These are phyloP conservation scores for Penstemon davidsonii DNA, from an alignment of 257 asterid genomes.

Conservation along the genomic window DNA sequence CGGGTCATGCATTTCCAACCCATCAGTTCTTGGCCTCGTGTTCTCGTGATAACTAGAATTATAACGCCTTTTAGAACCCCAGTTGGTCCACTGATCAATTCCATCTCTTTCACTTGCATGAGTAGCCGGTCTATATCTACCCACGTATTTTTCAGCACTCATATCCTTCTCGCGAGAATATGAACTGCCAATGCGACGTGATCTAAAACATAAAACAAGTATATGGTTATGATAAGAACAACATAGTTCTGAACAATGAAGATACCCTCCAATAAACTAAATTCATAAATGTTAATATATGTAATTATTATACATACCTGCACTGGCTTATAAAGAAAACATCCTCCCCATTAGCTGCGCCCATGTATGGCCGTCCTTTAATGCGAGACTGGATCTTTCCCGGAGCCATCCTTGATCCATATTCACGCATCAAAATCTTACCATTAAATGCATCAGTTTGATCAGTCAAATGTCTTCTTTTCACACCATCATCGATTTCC, in stretches of 20 bases:
- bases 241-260: neutral
- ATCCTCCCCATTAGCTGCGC: constrained; percentile 38
- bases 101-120: constrained; percentile 47
- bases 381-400: constrained; percentile 53
- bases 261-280: neutral
- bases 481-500: constrained; percentile 34
- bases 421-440: constrained; percentile 37
- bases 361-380: constrained; percentile 50
- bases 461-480: constrained; percentile 38
- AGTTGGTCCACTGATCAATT: constrained; percentile 46
- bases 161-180: constrained; percentile 51
- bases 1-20: constrained; percentile 40
- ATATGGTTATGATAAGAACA: constrained; percentile 3
- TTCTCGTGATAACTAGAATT: constrained; percentile 41
- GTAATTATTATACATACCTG: constrained; percentile 42
- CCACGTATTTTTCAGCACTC: constrained; percentile 47
- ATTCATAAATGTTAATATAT: neutral
- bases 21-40: constrained; percentile 46
- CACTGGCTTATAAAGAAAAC: constrained; percentile 33
- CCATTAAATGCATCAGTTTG: constrained; percentile 33
- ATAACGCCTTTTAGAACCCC: constrained; percentile 55
- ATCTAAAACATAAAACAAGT: constrained; percentile 32
- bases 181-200: constrained; percentile 38
- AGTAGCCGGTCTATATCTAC: constrained; percentile 47
- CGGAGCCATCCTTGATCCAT: constrained; percentile 39